These are phyloP conservation scores for Tetragonia tetragonoides DNA, from an alignment of 148 eudicot genomes.

Conservation along the genomic window DNA sequence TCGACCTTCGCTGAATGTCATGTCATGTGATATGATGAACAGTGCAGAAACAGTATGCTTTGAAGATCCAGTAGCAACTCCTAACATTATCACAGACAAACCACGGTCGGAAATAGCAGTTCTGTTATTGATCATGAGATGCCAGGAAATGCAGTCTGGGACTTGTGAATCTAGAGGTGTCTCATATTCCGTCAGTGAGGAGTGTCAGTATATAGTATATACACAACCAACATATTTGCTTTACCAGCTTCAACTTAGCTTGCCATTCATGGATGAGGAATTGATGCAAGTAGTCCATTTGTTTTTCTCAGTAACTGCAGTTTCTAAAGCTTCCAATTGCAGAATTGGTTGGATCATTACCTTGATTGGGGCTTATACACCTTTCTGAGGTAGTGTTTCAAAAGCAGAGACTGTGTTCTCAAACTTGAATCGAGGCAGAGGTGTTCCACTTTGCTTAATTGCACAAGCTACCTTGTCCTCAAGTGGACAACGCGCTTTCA, in stretches of 20 bases:
- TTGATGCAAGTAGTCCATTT: background rate
- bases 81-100: too few species aligned
- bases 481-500: slow-evolving; percentile 94
- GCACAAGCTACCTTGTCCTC: slow-evolving; percentile 98
- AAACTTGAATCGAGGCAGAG: slow-evolving; percentile 82
- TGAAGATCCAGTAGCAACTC: too few species aligned
- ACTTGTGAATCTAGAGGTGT: too few species aligned
- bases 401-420: slow-evolving; percentile 96
- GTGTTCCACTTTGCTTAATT: slow-evolving; percentile 97
- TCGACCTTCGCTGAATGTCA: too few species aligned
- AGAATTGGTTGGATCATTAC: background rate
- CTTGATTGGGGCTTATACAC: slow-evolving; percentile 34
- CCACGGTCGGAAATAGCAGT: too few species aligned
- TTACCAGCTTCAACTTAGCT: background rate
- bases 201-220: too few species aligned
- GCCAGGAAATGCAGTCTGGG: too few species aligned
- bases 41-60: too few species aligned
- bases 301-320: background rate
- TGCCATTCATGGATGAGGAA: background rate
- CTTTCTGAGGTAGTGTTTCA: slow-evolving; percentile 92
- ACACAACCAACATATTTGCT: background rate
- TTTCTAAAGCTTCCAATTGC: slow-evolving; percentile 3
- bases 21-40: too few species aligned
- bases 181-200: too few species aligned
- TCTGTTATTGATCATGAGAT: too few species aligned